Evolutionary conservation across 371 early-diverging fungal genomes (phyloP).

Genomic region (Fennellomyces sp.): DNA sequence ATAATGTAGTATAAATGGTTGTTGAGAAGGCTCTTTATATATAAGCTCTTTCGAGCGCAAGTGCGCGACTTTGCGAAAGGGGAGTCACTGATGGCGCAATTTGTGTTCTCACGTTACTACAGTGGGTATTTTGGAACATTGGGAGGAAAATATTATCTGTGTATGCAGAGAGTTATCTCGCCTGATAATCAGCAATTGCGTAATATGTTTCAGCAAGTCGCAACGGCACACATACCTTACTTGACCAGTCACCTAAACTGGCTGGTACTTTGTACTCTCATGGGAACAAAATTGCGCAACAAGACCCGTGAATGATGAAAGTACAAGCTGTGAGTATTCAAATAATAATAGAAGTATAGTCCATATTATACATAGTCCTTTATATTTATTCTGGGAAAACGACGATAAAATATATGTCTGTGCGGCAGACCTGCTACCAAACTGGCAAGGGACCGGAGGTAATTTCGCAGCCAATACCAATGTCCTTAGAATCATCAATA

Average conservation of each 20-base stretch:
- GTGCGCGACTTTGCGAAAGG: not conserved
- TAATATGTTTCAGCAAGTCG: slow-evolving; percentile 1
- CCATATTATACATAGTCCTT: not conserved
- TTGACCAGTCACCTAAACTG: not conserved
- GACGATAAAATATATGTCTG: not conserved
- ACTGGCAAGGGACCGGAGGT: not conserved
- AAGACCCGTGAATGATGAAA: not conserved
- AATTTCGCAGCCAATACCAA: slow-evolving; percentile 8
- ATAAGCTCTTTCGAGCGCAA: not conserved
- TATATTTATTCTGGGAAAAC: not conserved
- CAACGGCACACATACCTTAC: not conserved
- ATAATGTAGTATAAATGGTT: not conserved
- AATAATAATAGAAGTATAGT: not conserved
- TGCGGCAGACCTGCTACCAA: not conserved
- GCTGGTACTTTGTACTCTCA: not conserved
- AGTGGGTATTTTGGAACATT: no score
- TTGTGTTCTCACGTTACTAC: not conserved
- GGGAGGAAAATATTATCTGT: not conserved
- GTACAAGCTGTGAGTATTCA: no score
- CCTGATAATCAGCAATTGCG: slow-evolving; percentile 1
- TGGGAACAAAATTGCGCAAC: slow-evolving; percentile 1
- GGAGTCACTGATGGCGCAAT: slow-evolving; percentile 12
- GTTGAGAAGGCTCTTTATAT: no score
- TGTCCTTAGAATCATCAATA: not conserved
- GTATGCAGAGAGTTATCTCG: not conserved